Evolutionary conservation across 2,329 filamentous ascomycete species (phyloP), one percentile per base, ranked within the genome.

Genomic region (Aureobasidium namibiae): DNA sequence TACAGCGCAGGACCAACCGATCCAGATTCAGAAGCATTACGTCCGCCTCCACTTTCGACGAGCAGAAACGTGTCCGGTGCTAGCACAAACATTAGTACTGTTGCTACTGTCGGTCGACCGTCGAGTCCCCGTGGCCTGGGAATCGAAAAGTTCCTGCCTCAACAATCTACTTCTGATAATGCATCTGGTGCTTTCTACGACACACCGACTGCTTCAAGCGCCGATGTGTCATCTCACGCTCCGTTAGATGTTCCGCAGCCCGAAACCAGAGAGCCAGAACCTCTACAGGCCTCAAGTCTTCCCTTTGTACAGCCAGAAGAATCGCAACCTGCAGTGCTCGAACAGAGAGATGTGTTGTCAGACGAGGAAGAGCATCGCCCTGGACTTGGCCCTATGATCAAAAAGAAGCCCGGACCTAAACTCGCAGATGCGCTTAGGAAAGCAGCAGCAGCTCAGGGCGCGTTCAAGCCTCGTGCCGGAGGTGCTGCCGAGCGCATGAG

Each of bases 361-460:
- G 45, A 59, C 7, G 80, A 81, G 29, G 79, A 80, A 45, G 71
- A 73, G 31, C 77, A 80, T 64, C 78, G 89, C n/a, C 90, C 90
- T 18, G 91, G 90, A 1, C 80, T 95, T 7, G 90, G 90, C 0
- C 90, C 91, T 1, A 96, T 96, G 92, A 87, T 96, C 67, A 92
- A 90, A 73, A 84, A 87, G 63, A 90, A 89, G 69, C 83, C 82
- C 62, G 86, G 86, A 0, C 83, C 83, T 62, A 86, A 85, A 1
- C 79, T 94, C 66, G 89, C 89, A 21, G 86, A 83, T 36, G 81
- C 83, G 6, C 83, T 96, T 62, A 88, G 89, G 74, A 95, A 90
- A 72, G 90, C 90, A 24, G 90, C 90, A 0, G 84, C 80, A 59
- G 84, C 87, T 24, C 86, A 86, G 11, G 81, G 75, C 59, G 82